Conservation (phyloP, 345 rosid species). For the Melaleuca alternifolia region DNA sequence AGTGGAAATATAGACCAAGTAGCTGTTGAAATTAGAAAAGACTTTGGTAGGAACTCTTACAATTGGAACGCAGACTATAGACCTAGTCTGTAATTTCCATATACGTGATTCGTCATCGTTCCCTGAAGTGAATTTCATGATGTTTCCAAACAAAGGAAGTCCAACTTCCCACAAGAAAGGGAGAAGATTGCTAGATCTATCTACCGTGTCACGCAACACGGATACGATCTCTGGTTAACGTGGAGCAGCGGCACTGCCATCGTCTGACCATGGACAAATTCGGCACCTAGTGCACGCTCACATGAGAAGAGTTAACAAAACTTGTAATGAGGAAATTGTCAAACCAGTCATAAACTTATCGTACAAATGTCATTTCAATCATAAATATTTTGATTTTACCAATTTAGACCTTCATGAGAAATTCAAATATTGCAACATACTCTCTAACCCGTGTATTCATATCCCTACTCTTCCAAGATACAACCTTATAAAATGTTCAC, state of each 20-base stretch:
- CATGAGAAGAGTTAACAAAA: background rate
- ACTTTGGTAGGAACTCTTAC: background rate
- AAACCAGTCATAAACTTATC: background rate
- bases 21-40: too few relatives aligned
- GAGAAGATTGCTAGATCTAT: too few relatives aligned
- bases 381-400: background rate
- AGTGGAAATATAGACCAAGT: too few relatives aligned
- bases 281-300: too few relatives aligned
- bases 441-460: rapidly evolving
- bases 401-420: rapidly evolving
- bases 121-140: background rate
- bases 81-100: background rate
- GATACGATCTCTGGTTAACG: background rate
- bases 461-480: background rate
- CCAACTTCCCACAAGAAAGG: background rate
- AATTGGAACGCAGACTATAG: background rate
- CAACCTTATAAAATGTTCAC: background rate
- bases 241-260: background rate
- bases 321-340: background rate
- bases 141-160: background rate
- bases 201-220: background rate
- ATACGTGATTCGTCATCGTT: background rate
- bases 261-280: background rate
- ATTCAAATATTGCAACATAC: background rate
- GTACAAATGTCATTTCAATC: too few relatives aligned